Evolutionary conservation across 768 basidiomycete genomes (phyloP).

Genomic region (Leccinellum luteum): DNA sequence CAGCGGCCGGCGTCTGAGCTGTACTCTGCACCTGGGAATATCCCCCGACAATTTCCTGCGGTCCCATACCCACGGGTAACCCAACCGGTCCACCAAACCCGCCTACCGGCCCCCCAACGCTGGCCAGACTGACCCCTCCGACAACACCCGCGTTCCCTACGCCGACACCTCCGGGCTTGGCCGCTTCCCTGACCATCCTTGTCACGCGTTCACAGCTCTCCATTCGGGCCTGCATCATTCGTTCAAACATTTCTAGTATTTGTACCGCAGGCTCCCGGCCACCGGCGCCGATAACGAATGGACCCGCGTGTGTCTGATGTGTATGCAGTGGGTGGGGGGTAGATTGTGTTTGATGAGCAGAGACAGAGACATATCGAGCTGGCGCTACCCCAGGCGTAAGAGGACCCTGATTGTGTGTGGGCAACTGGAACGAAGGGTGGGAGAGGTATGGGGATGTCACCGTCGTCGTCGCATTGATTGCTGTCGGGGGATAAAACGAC

Average conservation of each 20-base stretch:
- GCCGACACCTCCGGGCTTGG: constrained; percentile 19
- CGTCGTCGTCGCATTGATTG: constrained; percentile 30
- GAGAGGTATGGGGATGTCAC: constrained; percentile 33
- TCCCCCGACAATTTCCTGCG: constrained; percentile 18
- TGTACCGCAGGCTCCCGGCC: constrained; percentile 43
- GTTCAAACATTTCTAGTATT: constrained; percentile 65
- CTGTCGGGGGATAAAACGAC: constrained; percentile 30
- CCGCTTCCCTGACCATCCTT: constrained; percentile 45
- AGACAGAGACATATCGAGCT: constrained; percentile 8
- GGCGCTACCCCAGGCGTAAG: constrained; percentile 9
- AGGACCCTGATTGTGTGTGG: constrained; percentile 13
- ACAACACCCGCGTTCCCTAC: constrained; percentile 4
- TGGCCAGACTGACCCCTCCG: constrained; percentile 16
- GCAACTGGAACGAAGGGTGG: constrained; percentile 29
- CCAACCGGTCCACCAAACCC: constrained; percentile 30
- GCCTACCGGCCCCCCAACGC: constrained; percentile 29
- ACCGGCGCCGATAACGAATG: constrained; percentile 29
- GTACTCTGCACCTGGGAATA: constrained; percentile 14
- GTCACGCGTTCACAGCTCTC: constrained; percentile 71
- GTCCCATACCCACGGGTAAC: constrained; percentile 19
- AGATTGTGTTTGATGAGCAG: constrained; percentile 10
- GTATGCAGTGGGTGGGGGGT: constrained; percentile 10
- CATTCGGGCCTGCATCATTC: constrained; percentile 71
- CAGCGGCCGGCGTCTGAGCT: constrained; percentile 6
- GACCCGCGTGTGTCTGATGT: constrained; percentile 17